These are phyloP conservation scores for Nannizziopsis barbatae DNA, from an alignment of 2,329 filamentous ascomycete genomes.

Conservation along the genomic window DNA sequence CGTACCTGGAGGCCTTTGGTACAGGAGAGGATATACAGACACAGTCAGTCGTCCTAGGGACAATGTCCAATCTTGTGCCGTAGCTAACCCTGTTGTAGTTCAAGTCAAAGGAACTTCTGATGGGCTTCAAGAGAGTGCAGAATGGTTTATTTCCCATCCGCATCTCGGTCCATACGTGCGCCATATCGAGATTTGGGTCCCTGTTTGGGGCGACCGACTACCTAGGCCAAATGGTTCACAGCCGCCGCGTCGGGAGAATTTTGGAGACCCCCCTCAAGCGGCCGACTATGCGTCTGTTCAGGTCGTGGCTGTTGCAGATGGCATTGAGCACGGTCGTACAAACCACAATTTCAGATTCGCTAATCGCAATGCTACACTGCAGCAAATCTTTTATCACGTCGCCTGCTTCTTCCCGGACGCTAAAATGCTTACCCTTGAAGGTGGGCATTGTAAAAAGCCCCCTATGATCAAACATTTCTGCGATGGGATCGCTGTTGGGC, in stretches of 20 bases:
- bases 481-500: constrained; percentile 22
- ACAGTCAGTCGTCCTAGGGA: constrained; percentile 34
- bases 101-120: constrained; percentile 60
- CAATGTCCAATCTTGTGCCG: constrained; percentile 6
- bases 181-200: constrained; percentile 68
- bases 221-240: constrained; percentile 37
- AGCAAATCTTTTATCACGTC: constrained; percentile 58
- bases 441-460: constrained; percentile 65
- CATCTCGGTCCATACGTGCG: constrained; percentile 55
- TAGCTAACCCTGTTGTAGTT: constrained; percentile 30
- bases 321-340: constrained; percentile 22
- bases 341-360: constrained; percentile 26
- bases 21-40: constrained; percentile 61
- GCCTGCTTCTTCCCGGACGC: constrained; percentile 48
- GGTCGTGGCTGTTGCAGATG: constrained; percentile 17
- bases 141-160: constrained; percentile 49
- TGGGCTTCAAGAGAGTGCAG: constrained; percentile 48
- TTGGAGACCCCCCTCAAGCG: constrained; percentile 18
- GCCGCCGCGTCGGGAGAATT: constrained; percentile 20
- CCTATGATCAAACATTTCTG: constrained; percentile 54
- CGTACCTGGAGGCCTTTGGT: constrained; percentile 55
- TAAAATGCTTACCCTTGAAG: constrained; percentile 59
- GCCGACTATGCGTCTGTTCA: constrained; percentile 20
- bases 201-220: constrained; percentile 52
- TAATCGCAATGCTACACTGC: constrained; percentile 55